These are phyloP conservation scores for Larix kaempferi DNA, from an alignment of 75 land plant genomes.

Conservation along the genomic window DNA sequence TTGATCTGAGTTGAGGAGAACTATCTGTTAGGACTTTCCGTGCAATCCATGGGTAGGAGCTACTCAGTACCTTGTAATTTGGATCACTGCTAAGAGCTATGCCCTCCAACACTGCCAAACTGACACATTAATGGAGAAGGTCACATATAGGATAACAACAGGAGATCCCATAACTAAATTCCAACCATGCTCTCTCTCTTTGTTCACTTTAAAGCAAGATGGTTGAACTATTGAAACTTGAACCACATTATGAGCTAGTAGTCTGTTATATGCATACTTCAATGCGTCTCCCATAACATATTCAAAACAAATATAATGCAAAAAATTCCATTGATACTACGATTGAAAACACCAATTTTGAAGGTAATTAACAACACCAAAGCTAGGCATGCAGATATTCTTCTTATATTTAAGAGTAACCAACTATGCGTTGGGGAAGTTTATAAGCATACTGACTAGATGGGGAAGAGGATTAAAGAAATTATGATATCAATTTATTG, in stretches of 20 bases:
- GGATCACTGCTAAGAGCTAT: slow-evolving; percentile 83
- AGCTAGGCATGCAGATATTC: neutral
- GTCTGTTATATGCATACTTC: neutral
- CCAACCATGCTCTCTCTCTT: neutral
- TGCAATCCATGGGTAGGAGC: slow-evolving; percentile 99
- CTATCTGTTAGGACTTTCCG: slow-evolving; percentile 87
- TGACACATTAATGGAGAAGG: slow-evolving; percentile 23
- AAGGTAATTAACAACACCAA: neutral
- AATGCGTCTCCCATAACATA: neutral
- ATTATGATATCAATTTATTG: no score
- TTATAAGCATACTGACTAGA: neutral
- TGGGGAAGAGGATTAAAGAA: neutral
- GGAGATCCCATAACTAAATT: neutral
- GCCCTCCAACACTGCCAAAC: slow-evolving; percentile 97
- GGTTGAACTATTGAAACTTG: neutral
- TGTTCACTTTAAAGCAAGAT: neutral
- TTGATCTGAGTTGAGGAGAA: slow-evolving; percentile 76
- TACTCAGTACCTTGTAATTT: slow-evolving; percentile 90
- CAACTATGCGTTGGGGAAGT: neutral
- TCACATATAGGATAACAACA: neutral
- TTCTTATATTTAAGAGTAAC: neutral
- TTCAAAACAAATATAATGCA: neutral
- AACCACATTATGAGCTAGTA: neutral
- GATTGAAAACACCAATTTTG: neutral
- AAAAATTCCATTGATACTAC: neutral